Conservation (phyloP, 768 basidiomycete genomes). For the Lentinula boryana region DNA sequence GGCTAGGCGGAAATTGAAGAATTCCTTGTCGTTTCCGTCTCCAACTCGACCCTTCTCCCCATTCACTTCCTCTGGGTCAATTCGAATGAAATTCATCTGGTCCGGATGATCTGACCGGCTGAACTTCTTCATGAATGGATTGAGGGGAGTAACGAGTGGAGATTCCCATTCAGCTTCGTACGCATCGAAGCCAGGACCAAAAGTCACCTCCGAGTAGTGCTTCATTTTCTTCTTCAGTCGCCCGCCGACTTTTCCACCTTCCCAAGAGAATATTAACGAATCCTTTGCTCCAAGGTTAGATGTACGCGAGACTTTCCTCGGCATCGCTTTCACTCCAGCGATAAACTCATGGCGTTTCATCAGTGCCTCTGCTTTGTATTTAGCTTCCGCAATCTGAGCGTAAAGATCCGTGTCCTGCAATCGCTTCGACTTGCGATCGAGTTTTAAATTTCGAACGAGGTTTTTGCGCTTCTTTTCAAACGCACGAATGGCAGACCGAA, state of each 20-base stretch:
- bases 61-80: background rate
- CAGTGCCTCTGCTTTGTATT: constrained; percentile 6
- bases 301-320: constrained; percentile 8
- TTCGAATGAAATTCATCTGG: constrained; percentile 8
- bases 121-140: constrained; percentile 6
- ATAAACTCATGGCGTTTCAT: constrained; percentile 14
- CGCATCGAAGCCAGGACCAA: constrained; percentile 9
- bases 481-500: constrained; percentile 8
- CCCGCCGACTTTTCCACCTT: constrained; percentile 12
- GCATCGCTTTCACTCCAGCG: constrained; percentile 7
- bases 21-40: background rate
- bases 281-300: background rate
- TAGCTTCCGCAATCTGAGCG: constrained; percentile 6
- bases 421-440: constrained; percentile 1
- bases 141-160: constrained; percentile 8
- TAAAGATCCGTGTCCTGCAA: constrained; percentile 5
- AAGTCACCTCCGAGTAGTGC: constrained; percentile 10
- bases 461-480: constrained; percentile 11
- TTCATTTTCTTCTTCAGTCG: constrained; percentile 8
- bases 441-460: constrained; percentile 4
- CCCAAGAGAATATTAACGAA: constrained; percentile 8
- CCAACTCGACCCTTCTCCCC: background rate
- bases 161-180: constrained; percentile 15
- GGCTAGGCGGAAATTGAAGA: constrained; percentile 8
- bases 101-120: background rate